These are phyloP conservation scores for Tolypocladium guangdongense DNA, from an alignment of 2,329 filamentous ascomycete genomes.

Conservation along the genomic window DNA sequence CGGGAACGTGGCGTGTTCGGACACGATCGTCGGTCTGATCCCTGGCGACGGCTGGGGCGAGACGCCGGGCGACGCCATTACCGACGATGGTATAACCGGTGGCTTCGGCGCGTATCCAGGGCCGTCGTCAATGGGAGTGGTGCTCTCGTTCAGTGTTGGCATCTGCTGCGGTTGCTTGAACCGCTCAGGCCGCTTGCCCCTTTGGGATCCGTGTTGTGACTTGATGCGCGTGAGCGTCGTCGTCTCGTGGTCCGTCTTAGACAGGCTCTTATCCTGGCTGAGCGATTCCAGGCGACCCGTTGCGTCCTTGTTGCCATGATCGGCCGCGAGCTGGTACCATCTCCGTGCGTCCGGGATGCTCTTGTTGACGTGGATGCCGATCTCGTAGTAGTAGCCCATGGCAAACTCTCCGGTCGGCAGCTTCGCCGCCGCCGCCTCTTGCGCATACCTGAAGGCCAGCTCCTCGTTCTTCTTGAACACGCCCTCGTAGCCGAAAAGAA, in stretches of 20 bases:
- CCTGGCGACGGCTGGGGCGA: slow-evolving; percentile 33
- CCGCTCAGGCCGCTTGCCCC: slow-evolving; percentile 48
- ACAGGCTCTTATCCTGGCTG: slow-evolving; percentile 70
- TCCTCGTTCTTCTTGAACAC: slow-evolving; percentile 94
- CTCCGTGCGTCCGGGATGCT: slow-evolving; percentile 70
- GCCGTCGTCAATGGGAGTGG: slow-evolving; percentile 15
- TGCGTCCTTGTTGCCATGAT: slow-evolving; percentile 88
- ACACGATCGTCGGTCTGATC: slow-evolving; percentile 24
- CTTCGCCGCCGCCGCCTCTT: slow-evolving; percentile 71
- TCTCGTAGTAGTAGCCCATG: slow-evolving; percentile 94
- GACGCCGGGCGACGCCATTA: slow-evolving; percentile 18
- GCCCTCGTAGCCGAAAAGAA: slow-evolving; percentile 86
- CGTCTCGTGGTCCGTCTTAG: slow-evolving; percentile 85
- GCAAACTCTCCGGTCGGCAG: slow-evolving; percentile 90
- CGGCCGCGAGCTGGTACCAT: slow-evolving; percentile 86
- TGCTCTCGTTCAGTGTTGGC: slow-evolving; percentile 38
- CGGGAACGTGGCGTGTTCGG: slow-evolving; percentile 32
- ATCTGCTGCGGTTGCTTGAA: slow-evolving; percentile 41
- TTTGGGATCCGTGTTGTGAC: slow-evolving; percentile 61
- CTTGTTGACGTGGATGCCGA: slow-evolving; percentile 83
- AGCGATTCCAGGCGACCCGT: slow-evolving; percentile 72
- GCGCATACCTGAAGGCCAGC: slow-evolving; percentile 81
- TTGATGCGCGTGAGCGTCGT: slow-evolving; percentile 83
- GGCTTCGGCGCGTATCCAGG: slow-evolving; percentile 8
- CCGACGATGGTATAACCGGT: slow-evolving; percentile 4